These are phyloP conservation scores for Papiliotrema terrestris DNA, from an alignment of 1,284 basidiomycete genomes.

Conservation along the genomic window DNA sequence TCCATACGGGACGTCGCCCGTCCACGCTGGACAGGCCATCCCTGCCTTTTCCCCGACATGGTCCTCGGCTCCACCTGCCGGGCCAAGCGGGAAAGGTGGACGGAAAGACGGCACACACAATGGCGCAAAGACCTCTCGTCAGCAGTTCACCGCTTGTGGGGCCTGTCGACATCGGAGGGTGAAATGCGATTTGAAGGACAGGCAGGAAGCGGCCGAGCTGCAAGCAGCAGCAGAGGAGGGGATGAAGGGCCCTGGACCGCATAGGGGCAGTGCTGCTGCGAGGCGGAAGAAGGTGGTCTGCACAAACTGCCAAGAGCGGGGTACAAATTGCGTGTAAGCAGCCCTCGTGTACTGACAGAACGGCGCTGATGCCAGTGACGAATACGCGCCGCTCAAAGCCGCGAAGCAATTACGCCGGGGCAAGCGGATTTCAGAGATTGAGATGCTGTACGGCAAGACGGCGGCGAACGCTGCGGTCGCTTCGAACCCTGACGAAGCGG, in stretches of 20 bases:
- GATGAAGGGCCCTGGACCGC: background rate
- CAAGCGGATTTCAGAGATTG: slow-evolving; percentile 76
- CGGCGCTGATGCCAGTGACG: slow-evolving; percentile 58
- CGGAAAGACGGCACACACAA: background rate
- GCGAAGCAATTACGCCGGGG: slow-evolving; percentile 78
- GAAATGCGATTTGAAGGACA: slow-evolving; percentile 45
- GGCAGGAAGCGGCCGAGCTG: slow-evolving; percentile 34
- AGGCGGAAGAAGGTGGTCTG: slow-evolving; percentile 56
- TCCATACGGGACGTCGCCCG: background rate
- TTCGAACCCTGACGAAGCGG: slow-evolving; percentile 16
- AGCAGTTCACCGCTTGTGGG: slow-evolving; percentile 82
- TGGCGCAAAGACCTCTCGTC: slow-evolving; percentile 55
- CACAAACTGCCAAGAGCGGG: slow-evolving; percentile 80
- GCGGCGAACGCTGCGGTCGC: slow-evolving; percentile 33
- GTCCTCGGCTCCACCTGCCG: background rate
- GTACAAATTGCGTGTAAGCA: slow-evolving; percentile 79
- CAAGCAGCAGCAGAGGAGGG: slow-evolving; percentile 11
- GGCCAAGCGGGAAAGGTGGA: background rate
- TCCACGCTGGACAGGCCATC: background rate
- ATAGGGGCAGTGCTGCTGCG: background rate
- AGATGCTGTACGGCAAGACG: slow-evolving; percentile 45
- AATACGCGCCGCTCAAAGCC: slow-evolving; percentile 76
- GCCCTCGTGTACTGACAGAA: background rate
- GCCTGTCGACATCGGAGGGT: slow-evolving; percentile 78
- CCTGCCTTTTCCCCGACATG: background rate